phyloP scores from a whole-genome alignment of 192 early-diverging fungal species.

The Coemansia sp. region DNA sequence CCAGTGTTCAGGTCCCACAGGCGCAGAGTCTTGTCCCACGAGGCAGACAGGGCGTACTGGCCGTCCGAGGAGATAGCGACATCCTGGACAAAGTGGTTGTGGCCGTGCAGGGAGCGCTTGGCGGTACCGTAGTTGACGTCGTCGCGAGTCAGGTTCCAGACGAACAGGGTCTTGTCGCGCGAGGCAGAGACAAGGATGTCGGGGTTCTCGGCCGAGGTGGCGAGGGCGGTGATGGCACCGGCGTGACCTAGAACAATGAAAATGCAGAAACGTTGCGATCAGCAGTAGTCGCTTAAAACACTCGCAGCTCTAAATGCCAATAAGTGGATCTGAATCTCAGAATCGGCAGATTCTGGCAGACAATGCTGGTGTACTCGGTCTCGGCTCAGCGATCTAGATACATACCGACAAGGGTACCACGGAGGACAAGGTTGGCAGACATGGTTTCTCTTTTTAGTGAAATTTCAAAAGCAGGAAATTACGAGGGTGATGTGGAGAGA shows the following conservation, averaged over 20 bases:
- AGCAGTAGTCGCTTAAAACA: neutral
- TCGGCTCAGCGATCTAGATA: slow-evolving; percentile 11
- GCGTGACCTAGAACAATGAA: slow-evolving; percentile 64
- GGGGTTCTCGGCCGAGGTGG: slow-evolving; percentile 93
- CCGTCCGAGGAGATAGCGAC: slow-evolving; percentile 98
- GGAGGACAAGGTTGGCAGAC: slow-evolving; percentile 56
- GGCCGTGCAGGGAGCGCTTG: slow-evolving; percentile 87
- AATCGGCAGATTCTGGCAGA: neutral
- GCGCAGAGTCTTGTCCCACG: slow-evolving; percentile 99
- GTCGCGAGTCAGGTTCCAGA: slow-evolving; percentile 96
- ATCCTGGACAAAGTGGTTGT: slow-evolving; percentile 99
- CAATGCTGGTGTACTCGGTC: neutral
- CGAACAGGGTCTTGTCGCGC: slow-evolving; percentile 98
- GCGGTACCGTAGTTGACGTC: slow-evolving; percentile 90
- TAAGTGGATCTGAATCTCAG: neutral
- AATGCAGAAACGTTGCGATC: neutral
- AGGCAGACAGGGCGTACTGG: slow-evolving; percentile 97
- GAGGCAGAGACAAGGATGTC: slow-evolving; percentile 97
- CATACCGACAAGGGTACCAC: slow-evolving; percentile 52
- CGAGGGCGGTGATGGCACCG: slow-evolving; percentile 94
- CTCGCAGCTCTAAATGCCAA: neutral
- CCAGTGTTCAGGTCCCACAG: slow-evolving; percentile 98
- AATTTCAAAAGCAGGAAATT: slow-evolving; percentile 8
- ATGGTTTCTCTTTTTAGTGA: slow-evolving; percentile 23
- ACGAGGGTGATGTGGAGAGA: slow-evolving; percentile 12